Evolutionary conservation across 805 yeast genomes (phyloP).

Genomic region (Wickerhamiella lipophila): DNA sequence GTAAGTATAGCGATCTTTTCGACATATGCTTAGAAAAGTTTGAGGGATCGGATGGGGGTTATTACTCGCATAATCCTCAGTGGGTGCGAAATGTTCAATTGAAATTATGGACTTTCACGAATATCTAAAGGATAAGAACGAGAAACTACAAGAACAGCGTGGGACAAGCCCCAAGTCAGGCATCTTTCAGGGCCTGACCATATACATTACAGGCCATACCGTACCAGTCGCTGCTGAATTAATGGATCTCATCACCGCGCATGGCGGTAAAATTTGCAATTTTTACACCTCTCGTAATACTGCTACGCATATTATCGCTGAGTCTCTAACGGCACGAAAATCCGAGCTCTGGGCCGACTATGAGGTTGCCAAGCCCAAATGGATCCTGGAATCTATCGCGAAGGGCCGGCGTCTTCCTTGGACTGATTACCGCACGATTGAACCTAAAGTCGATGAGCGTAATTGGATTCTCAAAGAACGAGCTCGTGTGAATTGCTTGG

Average conservation of each 20-base stretch:
- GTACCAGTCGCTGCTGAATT: slow-evolving; percentile 62
- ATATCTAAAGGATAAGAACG: slow-evolving; percentile 49
- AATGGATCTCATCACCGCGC: slow-evolving; percentile 53
- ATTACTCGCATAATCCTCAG: too few species aligned
- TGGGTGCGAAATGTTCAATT: too few species aligned
- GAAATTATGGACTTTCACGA: slow-evolving; percentile 32
- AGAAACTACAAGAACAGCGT: slow-evolving; percentile 43
- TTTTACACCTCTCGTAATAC: slow-evolving; percentile 55
- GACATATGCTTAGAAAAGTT: slow-evolving; percentile 1
- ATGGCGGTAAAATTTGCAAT: slow-evolving; percentile 72
- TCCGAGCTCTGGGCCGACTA: slow-evolving; percentile 48
- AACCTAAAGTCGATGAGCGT: slow-evolving; percentile 1
- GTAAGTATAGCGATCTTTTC: slow-evolving; percentile 6
- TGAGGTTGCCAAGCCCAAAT: slow-evolving; percentile 67
- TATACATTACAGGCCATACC: slow-evolving; percentile 86
- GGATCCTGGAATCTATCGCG: slow-evolving; percentile 61
- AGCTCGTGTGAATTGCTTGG: slow-evolving; percentile 33
- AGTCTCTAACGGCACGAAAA: slow-evolving; percentile 66
- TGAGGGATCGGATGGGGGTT: background rate
- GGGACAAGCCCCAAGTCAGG: slow-evolving; percentile 26
- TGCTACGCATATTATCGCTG: slow-evolving; percentile 79
- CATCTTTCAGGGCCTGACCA: slow-evolving; percentile 49
- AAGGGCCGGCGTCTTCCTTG: slow-evolving; percentile 44
- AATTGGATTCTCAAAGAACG: slow-evolving; percentile 17
- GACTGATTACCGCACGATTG: slow-evolving; percentile 47